phyloP scores from a whole-genome alignment of 2,329 filamentous ascomycete species.

The Boeremia lycopersici region DNA sequence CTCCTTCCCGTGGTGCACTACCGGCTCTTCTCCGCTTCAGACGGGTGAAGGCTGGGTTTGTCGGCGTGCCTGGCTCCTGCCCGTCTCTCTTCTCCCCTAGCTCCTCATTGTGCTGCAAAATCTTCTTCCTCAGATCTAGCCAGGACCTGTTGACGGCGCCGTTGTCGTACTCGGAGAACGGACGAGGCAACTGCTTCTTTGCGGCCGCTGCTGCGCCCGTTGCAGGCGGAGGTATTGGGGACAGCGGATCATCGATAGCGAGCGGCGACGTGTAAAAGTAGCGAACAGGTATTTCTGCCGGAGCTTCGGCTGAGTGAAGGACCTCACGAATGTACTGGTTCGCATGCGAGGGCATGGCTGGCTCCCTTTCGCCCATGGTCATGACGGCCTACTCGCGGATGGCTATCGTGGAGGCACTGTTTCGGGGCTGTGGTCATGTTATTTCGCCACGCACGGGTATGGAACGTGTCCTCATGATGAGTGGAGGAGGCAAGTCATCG shows the following conservation, averaged over 20 bases:
- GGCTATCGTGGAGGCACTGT: not conserved
- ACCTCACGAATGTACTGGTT: conserved; percentile 55
- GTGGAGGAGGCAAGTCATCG: conserved; percentile 3
- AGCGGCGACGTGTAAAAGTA: conserved; percentile 87
- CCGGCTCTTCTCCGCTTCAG: conserved; percentile 44
- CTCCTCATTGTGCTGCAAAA: conserved; percentile 51
- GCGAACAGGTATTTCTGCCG: conserved; percentile 44
- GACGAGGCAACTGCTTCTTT: conserved; percentile 68
- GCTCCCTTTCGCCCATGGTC: conserved; percentile 31
- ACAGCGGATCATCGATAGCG: conserved; percentile 88
- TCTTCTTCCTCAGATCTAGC: conserved; percentile 63
- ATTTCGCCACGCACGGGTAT: conserved; percentile 10
- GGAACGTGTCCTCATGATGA: conserved; percentile 17
- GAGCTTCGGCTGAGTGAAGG: conserved; percentile 46
- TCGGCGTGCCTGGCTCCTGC: conserved; percentile 29
- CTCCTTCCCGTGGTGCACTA: conserved; percentile 32
- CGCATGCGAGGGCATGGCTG: conserved; percentile 39
- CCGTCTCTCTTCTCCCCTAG: conserved; percentile 41
- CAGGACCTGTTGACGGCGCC: conserved; percentile 79
- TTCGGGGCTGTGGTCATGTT: conserved; percentile 19
- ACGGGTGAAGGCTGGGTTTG: conserved; percentile 42
- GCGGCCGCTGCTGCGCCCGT: conserved; percentile 52
- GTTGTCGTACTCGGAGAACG: conserved; percentile 81
- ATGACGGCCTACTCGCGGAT: conserved; percentile 3
- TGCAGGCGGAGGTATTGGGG: conserved; percentile 63